Percentiles rank a stretch among this genome's conserved stretches.
phyloP scores from a whole-genome alignment of 371 early-diverging fungal species.

The Mortierella sp. region DNA sequence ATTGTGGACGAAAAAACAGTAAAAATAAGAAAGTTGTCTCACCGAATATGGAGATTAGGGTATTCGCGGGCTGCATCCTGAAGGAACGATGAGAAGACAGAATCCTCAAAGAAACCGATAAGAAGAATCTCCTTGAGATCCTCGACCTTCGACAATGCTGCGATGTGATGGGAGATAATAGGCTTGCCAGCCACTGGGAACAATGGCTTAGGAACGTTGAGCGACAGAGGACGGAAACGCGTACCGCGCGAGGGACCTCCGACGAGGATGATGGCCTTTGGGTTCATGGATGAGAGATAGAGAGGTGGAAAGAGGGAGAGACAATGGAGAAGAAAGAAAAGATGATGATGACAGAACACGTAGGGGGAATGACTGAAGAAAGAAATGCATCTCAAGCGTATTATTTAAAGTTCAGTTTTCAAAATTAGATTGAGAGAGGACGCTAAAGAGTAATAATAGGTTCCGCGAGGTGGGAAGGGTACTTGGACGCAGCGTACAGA shows the following conservation, averaged over 20 bases:
- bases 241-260: slow-evolving; percentile 98
- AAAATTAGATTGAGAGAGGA: no score
- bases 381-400: no score
- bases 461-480: no score
- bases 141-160: slow-evolving; percentile 87
- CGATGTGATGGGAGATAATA: slow-evolving; percentile 95
- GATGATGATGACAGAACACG: no score
- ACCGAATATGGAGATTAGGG: slow-evolving; percentile 86
- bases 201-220: slow-evolving; percentile 95
- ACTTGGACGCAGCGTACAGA: no score
- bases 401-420: no score
- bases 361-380: no score
- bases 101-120: slow-evolving; percentile 96
- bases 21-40: slow-evolving; percentile 13
- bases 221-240: slow-evolving; percentile 96
- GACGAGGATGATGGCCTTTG: slow-evolving; percentile 94
- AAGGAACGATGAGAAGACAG: slow-evolving; percentile 89
- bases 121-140: slow-evolving; percentile 93
- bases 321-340: background rate
- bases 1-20: background rate
- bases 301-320: background rate
- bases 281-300: slow-evolving; percentile 30
- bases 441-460: no score
- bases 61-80: slow-evolving; percentile 87
- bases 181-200: slow-evolving; percentile 97